These are phyloP conservation scores for Suillus subalutaceus DNA, from an alignment of 768 basidiomycete genomes.

Conservation along the genomic window DNA sequence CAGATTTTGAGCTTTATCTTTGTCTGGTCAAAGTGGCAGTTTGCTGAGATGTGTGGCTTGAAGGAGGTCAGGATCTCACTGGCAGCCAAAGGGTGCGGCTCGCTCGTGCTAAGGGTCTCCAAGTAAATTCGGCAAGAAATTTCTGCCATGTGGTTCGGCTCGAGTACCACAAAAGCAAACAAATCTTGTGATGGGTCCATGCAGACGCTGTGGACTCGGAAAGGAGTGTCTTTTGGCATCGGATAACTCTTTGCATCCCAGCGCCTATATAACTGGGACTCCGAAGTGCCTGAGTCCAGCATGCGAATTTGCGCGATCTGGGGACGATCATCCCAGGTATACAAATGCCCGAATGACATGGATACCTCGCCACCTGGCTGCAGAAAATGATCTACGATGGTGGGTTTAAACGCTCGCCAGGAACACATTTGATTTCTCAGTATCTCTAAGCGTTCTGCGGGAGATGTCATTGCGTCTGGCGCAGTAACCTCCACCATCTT, in stretches of 20 bases:
- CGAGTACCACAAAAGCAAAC: neutral
- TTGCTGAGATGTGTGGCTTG: constrained; percentile 5
- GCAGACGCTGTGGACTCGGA: neutral
- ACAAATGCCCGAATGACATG: neutral
- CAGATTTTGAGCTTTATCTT: neutral
- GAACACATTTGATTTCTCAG: neutral
- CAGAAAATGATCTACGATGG: neutral
- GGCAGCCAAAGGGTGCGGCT: constrained; percentile 4
- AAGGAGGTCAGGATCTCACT: constrained; percentile 1
- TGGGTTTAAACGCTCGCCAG: neutral
- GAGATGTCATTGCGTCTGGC: neutral
- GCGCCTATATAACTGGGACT: neutral
- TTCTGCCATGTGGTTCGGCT: constrained; percentile 4
- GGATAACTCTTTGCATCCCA: neutral
- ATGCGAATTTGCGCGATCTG: constrained; percentile 3
- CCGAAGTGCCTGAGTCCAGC: neutral
- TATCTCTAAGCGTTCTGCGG: constrained; percentile 4
- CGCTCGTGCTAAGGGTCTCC: constrained; percentile 2
- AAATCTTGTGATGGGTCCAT: constrained; percentile 4
- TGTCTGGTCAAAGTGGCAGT: neutral
- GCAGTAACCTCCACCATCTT: neutral
- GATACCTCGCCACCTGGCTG: constrained; percentile 4
- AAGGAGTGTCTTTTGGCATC: neutral
- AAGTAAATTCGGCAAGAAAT: constrained; percentile 3
- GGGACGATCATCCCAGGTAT: neutral